phyloP scores from a whole-genome alignment of 2,329 filamentous ascomycete genomes.

The Leptographium lundbergii region DNA sequence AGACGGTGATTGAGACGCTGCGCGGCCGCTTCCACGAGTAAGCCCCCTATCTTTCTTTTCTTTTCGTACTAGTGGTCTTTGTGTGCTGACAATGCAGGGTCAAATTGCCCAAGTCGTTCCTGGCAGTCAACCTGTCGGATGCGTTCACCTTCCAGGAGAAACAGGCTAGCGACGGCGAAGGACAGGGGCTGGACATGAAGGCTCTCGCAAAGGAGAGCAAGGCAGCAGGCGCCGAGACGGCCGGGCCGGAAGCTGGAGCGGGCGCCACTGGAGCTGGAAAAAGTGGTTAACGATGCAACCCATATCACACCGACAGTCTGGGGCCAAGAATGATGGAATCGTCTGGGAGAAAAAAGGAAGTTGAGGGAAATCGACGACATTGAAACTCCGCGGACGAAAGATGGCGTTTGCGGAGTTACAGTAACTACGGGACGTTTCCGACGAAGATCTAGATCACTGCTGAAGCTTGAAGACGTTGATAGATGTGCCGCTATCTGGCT shows the following conservation, averaged over 20 bases:
- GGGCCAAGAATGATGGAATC: too few relatives aligned
- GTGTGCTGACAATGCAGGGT: slow-evolving; percentile 29
- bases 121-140: slow-evolving; percentile 51
- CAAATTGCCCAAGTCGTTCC: slow-evolving; percentile 53
- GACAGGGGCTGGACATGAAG: slow-evolving; percentile 33
- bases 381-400: too few relatives aligned
- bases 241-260: too few relatives aligned
- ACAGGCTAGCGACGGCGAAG: slow-evolving; percentile 28
- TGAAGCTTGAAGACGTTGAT: too few relatives aligned
- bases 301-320: not conserved
- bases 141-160: slow-evolving; percentile 49
- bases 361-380: too few relatives aligned
- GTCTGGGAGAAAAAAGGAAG: too few relatives aligned
- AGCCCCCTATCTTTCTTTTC: slow-evolving; percentile 21
- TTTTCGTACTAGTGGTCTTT: not conserved
- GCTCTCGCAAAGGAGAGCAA: not conserved
- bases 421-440: too few relatives aligned
- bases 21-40: slow-evolving; percentile 91
- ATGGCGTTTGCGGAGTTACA: too few relatives aligned
- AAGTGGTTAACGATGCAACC: not conserved
- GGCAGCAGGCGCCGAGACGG: not conserved
- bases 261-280: not conserved
- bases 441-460: too few relatives aligned
- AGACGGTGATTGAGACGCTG: slow-evolving; percentile 89
- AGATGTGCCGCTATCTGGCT: too few relatives aligned